Base-by-base conservation (phyloP, 176 grass and related monocot genomes). In the Otatea glauca region DNA sequence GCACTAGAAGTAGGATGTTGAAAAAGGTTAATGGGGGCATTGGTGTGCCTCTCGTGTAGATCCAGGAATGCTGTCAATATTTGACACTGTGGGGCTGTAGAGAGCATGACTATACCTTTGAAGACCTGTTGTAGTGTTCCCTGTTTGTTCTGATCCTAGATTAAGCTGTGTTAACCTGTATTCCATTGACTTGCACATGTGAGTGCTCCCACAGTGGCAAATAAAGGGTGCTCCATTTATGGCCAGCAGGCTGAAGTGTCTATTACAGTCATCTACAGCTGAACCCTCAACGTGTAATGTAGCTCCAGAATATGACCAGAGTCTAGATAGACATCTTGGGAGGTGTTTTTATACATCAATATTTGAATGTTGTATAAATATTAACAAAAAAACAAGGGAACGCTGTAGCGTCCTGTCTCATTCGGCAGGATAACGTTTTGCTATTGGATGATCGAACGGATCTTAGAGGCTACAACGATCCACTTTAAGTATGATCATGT, bases 21-120 rank as follows among this genome's bases (percentile, higher is more conserved):
- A 80, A 68, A 70, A 76, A 73, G 49, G 65, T 65, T 32, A 16
- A 29, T 32, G 37, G 76, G 41, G 54, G 66, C 73, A 39, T 21
- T 68, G 87, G 65, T 70, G 68, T 59, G 75, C 29, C 69, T 85
- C 64, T 76, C 69, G 9, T 74, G 71, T 89, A 89, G 92, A 66
- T 43, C 67, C 86, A 58, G 68, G 60, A 89, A 85, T 83, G 90
- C 43, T 84, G 84, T 74, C 79, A 66, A 75, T 68, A 87, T 92
- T 86, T 88, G 86, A 84, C 84, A 83, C 70, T 48, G 20, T 61
- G 62, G 78, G 70, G 60, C 81, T 62, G 85, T 74, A 56, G 80
- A 79, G 84, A 82, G 84, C 67, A 69, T 68, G 68, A 74, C 68
- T 71, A 86, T 82, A 82, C 75, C 87, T 77, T 94, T 53, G 70